Evolutionary conservation across 1,284 basidiomycete genomes (phyloP), one percentile per base, ranked within the genome.

Genomic region (Wolfiporia cocos): DNA sequence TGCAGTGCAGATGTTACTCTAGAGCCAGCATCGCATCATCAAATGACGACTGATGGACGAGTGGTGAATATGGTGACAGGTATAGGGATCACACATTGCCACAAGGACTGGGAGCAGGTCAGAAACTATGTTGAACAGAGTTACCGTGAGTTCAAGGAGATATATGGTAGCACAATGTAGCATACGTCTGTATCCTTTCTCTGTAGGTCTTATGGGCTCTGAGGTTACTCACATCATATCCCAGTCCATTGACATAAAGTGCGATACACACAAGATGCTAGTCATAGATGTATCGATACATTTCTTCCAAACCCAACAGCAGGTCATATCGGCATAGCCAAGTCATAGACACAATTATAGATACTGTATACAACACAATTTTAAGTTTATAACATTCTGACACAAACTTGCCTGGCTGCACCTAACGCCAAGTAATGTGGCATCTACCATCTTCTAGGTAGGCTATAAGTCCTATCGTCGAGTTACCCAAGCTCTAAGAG

Each of bases 1-100:
- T 64, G 62, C 44, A 21, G 44, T 18, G 48, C 56, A 5, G 57
- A 64, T 37, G 18, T 55, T 3, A 58, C 59, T 12, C 42, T 61
- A 20, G 61, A 63, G 41, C 44, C 41, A 4, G 46, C 42, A 12
- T 15, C 12, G 9, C 37, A 38, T 18, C 24, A 26, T 11, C 37
- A 38, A 18, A 12, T 38, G 12, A 29, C 37, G 1, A 11, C 37
- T 5, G 37, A 38, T 18, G 37, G 37, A 19, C 12, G 37, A 23
- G 22, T 38, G 6, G 18, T 23, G 24, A 38, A 29, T 29, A 19
- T 23, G 24, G 37, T 38, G 24, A 38, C 37, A 12, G 37, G 37
- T 7, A 17, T 38, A 12, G 37, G 18, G 12, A 23, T 38, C 5
- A 38, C 37, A 18, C 37, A 38, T 38, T 23, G 37, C n/a, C 28